Evolutionary conservation across 257 asterid species (phyloP).

Genomic region (Capsicum pubescens): DNA sequence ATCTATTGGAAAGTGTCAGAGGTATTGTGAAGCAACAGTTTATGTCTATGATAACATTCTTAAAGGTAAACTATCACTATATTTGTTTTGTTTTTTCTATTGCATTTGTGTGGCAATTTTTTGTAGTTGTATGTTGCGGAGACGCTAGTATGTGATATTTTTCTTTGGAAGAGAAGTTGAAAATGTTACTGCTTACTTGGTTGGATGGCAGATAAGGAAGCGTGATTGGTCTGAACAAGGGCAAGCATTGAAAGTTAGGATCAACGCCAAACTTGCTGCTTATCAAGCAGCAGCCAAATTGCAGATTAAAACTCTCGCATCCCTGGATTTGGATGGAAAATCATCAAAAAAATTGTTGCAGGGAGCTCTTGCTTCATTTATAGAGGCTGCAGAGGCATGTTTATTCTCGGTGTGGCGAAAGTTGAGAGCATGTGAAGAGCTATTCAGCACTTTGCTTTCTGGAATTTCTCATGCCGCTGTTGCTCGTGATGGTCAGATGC

Average conservation of each 20-base stretch:
- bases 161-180: slow-evolving; percentile 22
- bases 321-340: slow-evolving; percentile 83
- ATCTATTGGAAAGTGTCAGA: slow-evolving; percentile 80
- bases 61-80: slow-evolving; percentile 59
- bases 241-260: slow-evolving; percentile 78
- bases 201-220: slow-evolving; percentile 73
- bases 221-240: slow-evolving; percentile 97
- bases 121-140: neutral
- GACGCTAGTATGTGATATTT: neutral
- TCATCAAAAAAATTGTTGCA: slow-evolving; percentile 91
- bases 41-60: slow-evolving; percentile 71
- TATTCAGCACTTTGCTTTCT: slow-evolving; percentile 81
- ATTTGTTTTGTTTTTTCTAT: neutral
- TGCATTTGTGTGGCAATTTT: neutral
- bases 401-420: slow-evolving; percentile 84
- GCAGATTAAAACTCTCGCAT: slow-evolving; percentile 76
- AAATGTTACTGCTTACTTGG: slow-evolving; percentile 31
- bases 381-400: slow-evolving; percentile 91
- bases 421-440: slow-evolving; percentile 93
- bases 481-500: slow-evolving; percentile 89
- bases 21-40: slow-evolving; percentile 73
- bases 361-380: slow-evolving; percentile 81
- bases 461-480: slow-evolving; percentile 91
- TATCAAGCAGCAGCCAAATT: slow-evolving; percentile 83
- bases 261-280: slow-evolving; percentile 77